These are phyloP conservation scores for Astrocystis sublimbata DNA, from an alignment of 495 filamentous ascomycete species.

Conservation along the genomic window DNA sequence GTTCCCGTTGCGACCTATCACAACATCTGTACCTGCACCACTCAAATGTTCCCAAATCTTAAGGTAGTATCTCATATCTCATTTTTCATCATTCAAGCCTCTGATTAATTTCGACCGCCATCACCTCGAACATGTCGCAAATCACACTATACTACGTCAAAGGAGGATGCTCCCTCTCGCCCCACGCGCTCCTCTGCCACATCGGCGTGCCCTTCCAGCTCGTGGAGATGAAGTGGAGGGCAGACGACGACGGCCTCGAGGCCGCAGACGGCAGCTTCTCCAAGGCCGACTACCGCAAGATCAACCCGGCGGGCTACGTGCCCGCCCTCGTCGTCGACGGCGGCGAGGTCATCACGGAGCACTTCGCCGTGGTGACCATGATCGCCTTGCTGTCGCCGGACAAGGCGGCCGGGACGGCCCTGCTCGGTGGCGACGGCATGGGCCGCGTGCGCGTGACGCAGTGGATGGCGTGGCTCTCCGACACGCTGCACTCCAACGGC, in stretches of 20 bases:
- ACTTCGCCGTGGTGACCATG: constrained; percentile 34
- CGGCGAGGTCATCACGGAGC: constrained; percentile 39
- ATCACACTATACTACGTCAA: constrained; percentile 31
- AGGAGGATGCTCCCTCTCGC: constrained; percentile 38
- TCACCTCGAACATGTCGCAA: constrained; percentile 10
- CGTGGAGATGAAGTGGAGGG: neutral
- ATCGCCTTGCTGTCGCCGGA: constrained; percentile 33
- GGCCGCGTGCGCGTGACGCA: constrained; percentile 37
- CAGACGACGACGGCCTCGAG: constrained; percentile 2
- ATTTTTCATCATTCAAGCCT: neutral
- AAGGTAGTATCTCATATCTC: neutral
- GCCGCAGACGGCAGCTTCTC: constrained; percentile 20
- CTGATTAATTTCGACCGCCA: neutral
- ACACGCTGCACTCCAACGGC: constrained; percentile 35
- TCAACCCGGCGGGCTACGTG: constrained; percentile 39
- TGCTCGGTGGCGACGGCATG: constrained; percentile 32
- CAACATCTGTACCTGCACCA: neutral
- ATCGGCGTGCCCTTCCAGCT: constrained; percentile 23
- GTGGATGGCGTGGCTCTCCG: constrained; percentile 44
- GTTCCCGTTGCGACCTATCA: too few species aligned
- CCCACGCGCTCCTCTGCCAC: constrained; percentile 40
- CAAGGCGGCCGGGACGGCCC: constrained; percentile 5
- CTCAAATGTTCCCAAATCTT: too few species aligned
- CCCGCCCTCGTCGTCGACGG: constrained; percentile 35
- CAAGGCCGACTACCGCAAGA: constrained; percentile 23